Evolutionary conservation across 176 grass and related monocot genomes (phyloP), one percentile per base, ranked within the genome.

Genomic region (Aegilops speltoides): DNA sequence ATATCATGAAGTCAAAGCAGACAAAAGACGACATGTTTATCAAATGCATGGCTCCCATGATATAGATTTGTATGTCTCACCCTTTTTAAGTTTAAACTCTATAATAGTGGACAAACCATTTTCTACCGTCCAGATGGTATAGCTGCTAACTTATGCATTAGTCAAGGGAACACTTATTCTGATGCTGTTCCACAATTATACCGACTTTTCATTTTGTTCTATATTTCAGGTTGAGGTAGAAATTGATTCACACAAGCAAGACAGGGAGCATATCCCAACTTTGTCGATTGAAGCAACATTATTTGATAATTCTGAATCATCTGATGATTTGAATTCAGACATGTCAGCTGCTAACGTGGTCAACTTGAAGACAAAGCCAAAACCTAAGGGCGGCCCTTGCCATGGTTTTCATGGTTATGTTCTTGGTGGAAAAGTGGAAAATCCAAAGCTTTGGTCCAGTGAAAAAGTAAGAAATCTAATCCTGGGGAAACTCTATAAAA

Each of bases 401-500:
- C 70, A 54, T 80, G 96, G 93, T 36, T 95, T 92, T 85, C 93
- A 87, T 91, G 90, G 94, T 73, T 90, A 89, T 89, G 78, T 87
- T 74, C 87, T 98, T 68, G 91, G 84, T 87, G 96, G 93, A 2
- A 98, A 86, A 89, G 68, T 98, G 79, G 93, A 98, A 81, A 93
- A 84, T 43, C 96, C 96, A 84, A 98, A 94, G 73, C 96, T 98
- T 86, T 98, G 96, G 96, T 98, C 93, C 60, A 88, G 93, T 82
- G 96, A 98, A 84, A 84, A 98, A 89, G 96, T 98, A 90, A 88
- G 88, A 41, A 43, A 75, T 82, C 32, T 84, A 56, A 65, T 79
- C 41, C 29, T 57, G 80, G 10, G 45, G 32, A 71, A 68, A 88
- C 65, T 85, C 22, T 62, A 79, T 71, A 56, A 20, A 80, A 76